phyloP scores from a whole-genome alignment of 345 rosid genomes.

The Dimocarpus longan region DNA sequence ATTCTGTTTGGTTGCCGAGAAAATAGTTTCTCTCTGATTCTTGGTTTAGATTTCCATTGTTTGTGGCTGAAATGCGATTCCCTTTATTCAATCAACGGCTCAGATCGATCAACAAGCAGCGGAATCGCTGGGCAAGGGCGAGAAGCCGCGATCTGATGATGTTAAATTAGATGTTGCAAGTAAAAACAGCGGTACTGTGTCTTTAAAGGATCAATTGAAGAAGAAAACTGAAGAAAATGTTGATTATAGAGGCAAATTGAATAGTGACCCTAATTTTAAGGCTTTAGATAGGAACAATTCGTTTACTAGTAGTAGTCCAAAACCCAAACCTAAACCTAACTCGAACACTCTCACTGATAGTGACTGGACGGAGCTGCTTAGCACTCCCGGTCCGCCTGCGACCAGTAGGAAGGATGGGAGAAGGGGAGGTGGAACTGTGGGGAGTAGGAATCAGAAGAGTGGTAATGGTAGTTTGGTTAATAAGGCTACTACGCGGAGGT shows the following conservation, averaged over 20 bases:
- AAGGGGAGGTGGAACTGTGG: constrained; percentile 40
- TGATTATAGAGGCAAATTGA: constrained; percentile 48
- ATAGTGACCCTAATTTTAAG: constrained; percentile 39
- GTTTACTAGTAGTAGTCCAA: constrained; percentile 22
- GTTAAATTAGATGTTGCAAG: constrained; percentile 40
- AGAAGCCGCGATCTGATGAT: constrained; percentile 59
- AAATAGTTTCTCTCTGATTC: background rate
- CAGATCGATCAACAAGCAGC: constrained; percentile 98
- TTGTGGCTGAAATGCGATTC: constrained; percentile 25
- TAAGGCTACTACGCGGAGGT: constrained; percentile 34
- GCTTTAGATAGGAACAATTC: constrained; percentile 22
- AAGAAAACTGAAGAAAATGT: constrained; percentile 49
- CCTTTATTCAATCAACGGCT: constrained; percentile 18
- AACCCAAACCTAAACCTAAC: constrained; percentile 35
- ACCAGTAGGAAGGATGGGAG: constrained; percentile 48
- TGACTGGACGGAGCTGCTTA: constrained; percentile 88
- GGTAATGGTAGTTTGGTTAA: constrained; percentile 31
- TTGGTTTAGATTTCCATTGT: background rate
- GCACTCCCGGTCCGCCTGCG: constrained; percentile 48
- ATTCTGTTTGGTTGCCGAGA: constrained; percentile 13
- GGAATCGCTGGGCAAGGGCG: constrained; percentile 81
- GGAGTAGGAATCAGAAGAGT: constrained; percentile 49
- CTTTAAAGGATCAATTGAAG: constrained; percentile 86
- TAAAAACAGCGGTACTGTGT: constrained; percentile 53
- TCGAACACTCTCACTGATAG: constrained; percentile 52